Percentiles rank a stretch among this genome's conserved stretches.
Evolutionary conservation across 2,329 filamentous ascomycete species (phyloP).

Genomic region (Orbilia quercus): DNA sequence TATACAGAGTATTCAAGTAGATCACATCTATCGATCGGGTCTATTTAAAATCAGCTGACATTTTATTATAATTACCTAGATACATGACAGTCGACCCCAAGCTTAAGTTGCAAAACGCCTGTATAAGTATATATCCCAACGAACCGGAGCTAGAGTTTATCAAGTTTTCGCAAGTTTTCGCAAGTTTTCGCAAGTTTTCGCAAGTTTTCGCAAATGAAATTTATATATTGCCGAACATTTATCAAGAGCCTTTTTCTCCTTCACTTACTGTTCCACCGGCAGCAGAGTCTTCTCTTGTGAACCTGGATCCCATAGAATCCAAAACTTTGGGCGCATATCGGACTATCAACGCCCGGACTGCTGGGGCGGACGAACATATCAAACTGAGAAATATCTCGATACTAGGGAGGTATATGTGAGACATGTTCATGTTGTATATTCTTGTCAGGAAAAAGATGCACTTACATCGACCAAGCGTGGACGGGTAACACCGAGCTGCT

Average conservation of each 20-base stretch:
- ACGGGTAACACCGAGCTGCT: constrained; percentile 6
- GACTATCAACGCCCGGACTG: constrained; percentile 24
- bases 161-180: too few relatives aligned
- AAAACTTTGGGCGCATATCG: constrained; percentile 18
- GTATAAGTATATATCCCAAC: too few relatives aligned
- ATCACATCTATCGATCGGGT: too few relatives aligned
- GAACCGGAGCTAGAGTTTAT: too few relatives aligned
- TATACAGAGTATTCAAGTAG: too few relatives aligned
- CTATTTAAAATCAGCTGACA: too few relatives aligned
- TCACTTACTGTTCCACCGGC: not conserved
- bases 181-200: too few relatives aligned
- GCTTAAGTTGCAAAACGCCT: too few relatives aligned
- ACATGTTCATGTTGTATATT: not conserved
- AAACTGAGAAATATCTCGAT: constrained; percentile 28
- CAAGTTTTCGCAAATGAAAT: too few relatives aligned
- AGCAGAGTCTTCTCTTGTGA: not conserved
- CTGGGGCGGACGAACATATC: constrained; percentile 29
- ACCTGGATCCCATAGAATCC: not conserved
- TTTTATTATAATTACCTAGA: too few relatives aligned
- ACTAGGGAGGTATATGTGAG: not conserved
- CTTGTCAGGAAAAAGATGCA: not conserved
- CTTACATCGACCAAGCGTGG: constrained; percentile 36
- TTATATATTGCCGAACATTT: too few relatives aligned
- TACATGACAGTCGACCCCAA: too few relatives aligned
- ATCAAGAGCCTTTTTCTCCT: not conserved